Evolutionary conservation across 805 yeast genomes (phyloP), one percentile per base, ranked within the genome.

Genomic region (Alloascoidea africana): DNA sequence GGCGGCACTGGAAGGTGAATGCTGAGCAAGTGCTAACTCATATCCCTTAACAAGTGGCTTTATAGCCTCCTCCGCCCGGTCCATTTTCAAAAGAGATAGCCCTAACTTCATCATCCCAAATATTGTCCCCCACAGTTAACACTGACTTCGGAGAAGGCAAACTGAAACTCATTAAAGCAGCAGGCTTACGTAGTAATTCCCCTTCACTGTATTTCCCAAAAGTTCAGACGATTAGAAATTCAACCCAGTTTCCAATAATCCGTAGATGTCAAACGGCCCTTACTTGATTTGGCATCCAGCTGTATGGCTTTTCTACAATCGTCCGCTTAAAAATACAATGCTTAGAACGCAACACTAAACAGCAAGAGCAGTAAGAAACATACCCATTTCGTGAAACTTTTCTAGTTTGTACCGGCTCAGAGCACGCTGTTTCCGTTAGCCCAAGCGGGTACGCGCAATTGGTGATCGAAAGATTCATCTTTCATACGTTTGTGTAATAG

Each of bases 241-340:
- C 34, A n/a, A 38, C 14, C 13, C 5, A 18, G 5, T 33, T 38
- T 42, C 33, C 43, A 33, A 8, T 4, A 15, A 23, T 27, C 4
- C 4, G 15, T 19, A 17, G 11, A 14, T n/a, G n/a, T 14, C 17
- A 16, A 34, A 17, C 15, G 11, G 5, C 8, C 6, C 38, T 14
- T 34, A 23, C 41, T 42, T 37, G 45, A 42, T 5, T 37, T 40
- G 4, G 45, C 42, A n/a, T 47, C 51, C 11, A 54, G 27, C 11
- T 47, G 50, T 17, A 52, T 32, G 2, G 58, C 55, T 33, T 42
- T 40, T 18, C 46, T 40, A 34, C 51, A 42, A 36, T 54, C 58
- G 3, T 36, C 42, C 15, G 50, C 39, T 33, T 17, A 18, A 4
- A 16, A 17, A 13, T 8, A 19, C 33, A 14, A 23, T 23, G 30